phyloP scores from a whole-genome alignment of 345 rosid species.

The Dipteronia sinensis region DNA sequence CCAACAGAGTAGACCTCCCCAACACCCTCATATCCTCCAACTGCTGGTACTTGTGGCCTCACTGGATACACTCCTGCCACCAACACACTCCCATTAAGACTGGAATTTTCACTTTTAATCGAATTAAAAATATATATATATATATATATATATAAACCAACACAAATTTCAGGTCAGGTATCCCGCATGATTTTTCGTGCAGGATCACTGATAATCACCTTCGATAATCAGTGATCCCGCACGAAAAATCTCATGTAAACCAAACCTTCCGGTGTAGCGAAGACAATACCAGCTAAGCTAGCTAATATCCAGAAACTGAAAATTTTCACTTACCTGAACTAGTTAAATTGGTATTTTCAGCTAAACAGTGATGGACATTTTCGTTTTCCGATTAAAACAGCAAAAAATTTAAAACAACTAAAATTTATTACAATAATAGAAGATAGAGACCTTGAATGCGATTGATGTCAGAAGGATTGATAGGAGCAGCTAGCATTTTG shows the following conservation, averaged over 20 bases:
- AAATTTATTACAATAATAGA: no score
- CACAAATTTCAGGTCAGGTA: no score
- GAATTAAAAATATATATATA: no score
- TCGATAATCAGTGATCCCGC: no score
- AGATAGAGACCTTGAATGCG: constrained; percentile 67
- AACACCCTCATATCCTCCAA: constrained; percentile 95
- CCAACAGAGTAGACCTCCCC: constrained; percentile 80
- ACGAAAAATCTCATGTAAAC: no score
- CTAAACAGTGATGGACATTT: not conserved
- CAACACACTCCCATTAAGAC: not conserved
- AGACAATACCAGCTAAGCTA: no score
- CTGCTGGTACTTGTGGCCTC: constrained; percentile 85
- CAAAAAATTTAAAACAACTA: not conserved
- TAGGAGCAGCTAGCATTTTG: constrained; percentile 87
- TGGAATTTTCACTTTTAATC: no score
- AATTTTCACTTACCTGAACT: not conserved
- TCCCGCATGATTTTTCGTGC: no score
- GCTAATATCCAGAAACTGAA: not conserved
- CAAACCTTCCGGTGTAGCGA: no score
- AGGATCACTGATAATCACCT: no score
- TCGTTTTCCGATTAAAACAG: not conserved
- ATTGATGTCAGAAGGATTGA: constrained; percentile 90
- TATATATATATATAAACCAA: no score
- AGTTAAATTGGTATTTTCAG: not conserved
- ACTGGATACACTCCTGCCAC: constrained; percentile 81